Conservation (phyloP, 345 rosid species). For the Isatis tinctoria region DNA sequence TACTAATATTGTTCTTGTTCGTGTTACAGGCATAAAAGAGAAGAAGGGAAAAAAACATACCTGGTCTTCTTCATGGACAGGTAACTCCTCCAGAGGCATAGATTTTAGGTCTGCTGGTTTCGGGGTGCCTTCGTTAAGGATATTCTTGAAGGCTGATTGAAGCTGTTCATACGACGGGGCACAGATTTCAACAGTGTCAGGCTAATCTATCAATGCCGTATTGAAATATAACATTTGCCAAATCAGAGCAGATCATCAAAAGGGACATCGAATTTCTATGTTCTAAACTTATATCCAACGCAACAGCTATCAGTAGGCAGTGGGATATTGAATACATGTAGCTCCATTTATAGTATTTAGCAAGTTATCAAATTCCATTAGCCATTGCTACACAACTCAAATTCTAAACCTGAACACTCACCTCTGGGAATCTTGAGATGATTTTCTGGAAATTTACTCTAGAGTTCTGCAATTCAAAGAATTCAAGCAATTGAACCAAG, state of each 20-base stretch:
- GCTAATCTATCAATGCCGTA: background rate
- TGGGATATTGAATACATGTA: background rate
- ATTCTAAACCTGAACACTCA: constrained; percentile 25
- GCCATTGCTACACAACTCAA: background rate
- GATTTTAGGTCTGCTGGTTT: constrained; percentile 28
- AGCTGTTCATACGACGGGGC: constrained; percentile 38
- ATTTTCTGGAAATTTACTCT: constrained; percentile 41
- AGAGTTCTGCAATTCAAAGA: constrained; percentile 44
- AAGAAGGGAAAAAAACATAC: constrained; percentile 27
- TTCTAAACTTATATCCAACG: background rate
- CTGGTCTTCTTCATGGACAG: constrained; percentile 35
- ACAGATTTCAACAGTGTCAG: background rate
- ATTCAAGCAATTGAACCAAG: constrained; percentile 1
- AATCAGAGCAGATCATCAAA: background rate
- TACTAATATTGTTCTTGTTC: background rate
- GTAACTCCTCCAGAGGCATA: constrained; percentile 41
- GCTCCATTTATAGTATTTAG: background rate
- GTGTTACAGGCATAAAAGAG: background rate
- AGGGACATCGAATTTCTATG: background rate
- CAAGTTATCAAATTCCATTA: background rate
- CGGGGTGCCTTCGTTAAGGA: constrained; percentile 31
- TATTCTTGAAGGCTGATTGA: constrained; percentile 38
- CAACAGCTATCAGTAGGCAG: background rate
- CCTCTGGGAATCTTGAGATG: constrained; percentile 58
- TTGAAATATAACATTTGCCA: background rate